phyloP scores from a whole-genome alignment of 768 basidiomycete genomes.

The Mycena crocata region DNA sequence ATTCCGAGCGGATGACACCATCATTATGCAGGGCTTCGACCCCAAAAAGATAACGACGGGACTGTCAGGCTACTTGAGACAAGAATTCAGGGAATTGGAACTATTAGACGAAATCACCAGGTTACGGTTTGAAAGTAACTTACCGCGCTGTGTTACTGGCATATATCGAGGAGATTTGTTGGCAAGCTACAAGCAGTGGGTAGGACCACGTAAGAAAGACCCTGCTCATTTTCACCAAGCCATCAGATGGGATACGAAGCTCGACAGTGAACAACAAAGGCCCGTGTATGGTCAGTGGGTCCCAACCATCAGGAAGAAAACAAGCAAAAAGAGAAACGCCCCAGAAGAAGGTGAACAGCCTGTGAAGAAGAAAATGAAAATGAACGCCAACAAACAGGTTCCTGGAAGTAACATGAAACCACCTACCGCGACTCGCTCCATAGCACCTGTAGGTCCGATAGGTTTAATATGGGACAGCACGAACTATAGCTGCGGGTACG shows the following conservation, averaged over 20 bases:
- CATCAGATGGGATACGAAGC: not conserved
- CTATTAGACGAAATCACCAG: slow-evolving; percentile 49
- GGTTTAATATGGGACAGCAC: not conserved
- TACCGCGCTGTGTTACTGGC: slow-evolving; percentile 26
- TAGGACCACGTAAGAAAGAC: not conserved
- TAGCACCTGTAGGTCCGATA: not conserved
- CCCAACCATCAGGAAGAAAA: not conserved
- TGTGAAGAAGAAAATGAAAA: too few species aligned
- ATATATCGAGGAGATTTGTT: not conserved
- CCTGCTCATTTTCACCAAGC: not conserved
- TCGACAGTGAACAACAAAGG: not conserved
- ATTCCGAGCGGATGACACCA: slow-evolving; percentile 33
- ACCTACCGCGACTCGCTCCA: too few species aligned
- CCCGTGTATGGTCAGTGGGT: not conserved
- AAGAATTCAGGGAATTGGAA: too few species aligned
- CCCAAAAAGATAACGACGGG: slow-evolving; percentile 40
- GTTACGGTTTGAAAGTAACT: slow-evolving; percentile 31
- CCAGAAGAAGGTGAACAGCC: too few species aligned
- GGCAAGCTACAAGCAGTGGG: not conserved
- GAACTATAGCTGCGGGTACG: not conserved
- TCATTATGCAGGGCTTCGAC: slow-evolving; percentile 44
- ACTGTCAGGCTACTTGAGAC: slow-evolving; percentile 41
- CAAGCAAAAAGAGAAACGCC: not conserved
- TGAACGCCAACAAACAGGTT: not conserved
- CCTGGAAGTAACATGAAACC: too few species aligned